A percentile compares a stretch with the other conserved stretches of the same genome.
These are phyloP conservation scores for Penicillium sp. DNA, from an alignment of 2,329 filamentous ascomycete species.

Conservation along the genomic window DNA sequence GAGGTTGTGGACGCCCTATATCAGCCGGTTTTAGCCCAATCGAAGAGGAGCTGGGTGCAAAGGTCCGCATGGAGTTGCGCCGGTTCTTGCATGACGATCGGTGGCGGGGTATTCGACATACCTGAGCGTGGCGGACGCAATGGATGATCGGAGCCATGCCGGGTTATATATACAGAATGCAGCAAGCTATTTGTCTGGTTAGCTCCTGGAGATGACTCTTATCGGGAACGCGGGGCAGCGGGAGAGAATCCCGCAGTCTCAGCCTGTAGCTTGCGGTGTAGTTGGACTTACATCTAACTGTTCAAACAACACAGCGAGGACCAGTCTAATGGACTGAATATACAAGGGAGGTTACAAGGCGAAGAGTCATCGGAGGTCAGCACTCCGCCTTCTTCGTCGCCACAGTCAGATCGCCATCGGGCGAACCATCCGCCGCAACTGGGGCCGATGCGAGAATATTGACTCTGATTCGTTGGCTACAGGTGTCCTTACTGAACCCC, in stretches of 20 bases:
- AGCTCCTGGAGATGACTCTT: slow-evolving; percentile 11
- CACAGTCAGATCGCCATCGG: slow-evolving; percentile 5
- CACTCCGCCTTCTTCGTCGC: slow-evolving; percentile 15
- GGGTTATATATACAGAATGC: background rate
- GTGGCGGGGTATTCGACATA: slow-evolving; percentile 19
- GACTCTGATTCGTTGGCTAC: slow-evolving; percentile 9
- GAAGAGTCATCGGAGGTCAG: slow-evolving; percentile 19
- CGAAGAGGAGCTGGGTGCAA: background rate
- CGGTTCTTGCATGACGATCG: background rate
- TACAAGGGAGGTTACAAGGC: slow-evolving; percentile 4
- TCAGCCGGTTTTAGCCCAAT: slow-evolving; percentile 6
- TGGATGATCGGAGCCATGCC: slow-evolving; percentile 43
- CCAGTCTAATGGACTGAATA: background rate
- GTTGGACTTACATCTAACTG: background rate
- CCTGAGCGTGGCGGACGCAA: slow-evolving; percentile 46
- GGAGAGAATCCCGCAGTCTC: slow-evolving; percentile 2
- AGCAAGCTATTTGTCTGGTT: background rate
- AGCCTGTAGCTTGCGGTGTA: background rate
- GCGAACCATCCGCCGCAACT: slow-evolving; percentile 14
- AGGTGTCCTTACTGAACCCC: background rate
- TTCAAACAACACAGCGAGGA: too few relatives aligned
- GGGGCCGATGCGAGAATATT: slow-evolving; percentile 7
- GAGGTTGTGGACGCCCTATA: slow-evolving; percentile 76
- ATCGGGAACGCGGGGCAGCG: slow-evolving; percentile 24
- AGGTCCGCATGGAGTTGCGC: slow-evolving; percentile 1